These are phyloP conservation scores for Vickermania ingenoplastis DNA, from an alignment of 208 protist genomes.

Conservation along the genomic window DNA sequence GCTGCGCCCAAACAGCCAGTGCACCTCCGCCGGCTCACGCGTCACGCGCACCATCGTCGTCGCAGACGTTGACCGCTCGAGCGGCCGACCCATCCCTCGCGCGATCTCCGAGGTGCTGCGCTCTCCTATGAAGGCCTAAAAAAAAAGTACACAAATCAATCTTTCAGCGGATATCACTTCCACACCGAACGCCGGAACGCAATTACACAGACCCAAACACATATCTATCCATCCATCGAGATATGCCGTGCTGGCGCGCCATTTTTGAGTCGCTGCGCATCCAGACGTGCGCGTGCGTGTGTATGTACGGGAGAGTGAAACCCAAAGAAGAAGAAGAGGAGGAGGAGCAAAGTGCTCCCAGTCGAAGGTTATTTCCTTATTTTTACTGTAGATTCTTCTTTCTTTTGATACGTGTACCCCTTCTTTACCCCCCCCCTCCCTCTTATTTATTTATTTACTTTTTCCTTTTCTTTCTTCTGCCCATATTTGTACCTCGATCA, in stretches of 20 bases:
- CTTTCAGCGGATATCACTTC: too few relatives aligned
- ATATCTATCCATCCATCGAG: too few relatives aligned
- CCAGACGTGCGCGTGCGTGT: not conserved
- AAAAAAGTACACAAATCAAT: not conserved
- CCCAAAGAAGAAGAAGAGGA: not conserved
- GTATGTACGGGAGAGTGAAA: not conserved
- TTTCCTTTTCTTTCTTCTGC: conserved; percentile 2
- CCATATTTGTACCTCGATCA: too few relatives aligned
- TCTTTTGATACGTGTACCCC: conserved; percentile 3
- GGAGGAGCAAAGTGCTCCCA: not conserved
- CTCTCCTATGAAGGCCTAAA: not conserved
- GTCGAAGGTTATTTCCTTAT: too few relatives aligned
- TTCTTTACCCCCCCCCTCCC: conserved; percentile 5
- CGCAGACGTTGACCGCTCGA: conserved; percentile 35
- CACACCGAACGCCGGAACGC: too few relatives aligned
- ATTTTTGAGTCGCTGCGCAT: too few relatives aligned
- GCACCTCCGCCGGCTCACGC: conserved; percentile 3
- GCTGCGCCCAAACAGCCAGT: not conserved
- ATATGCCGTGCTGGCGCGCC: too few relatives aligned
- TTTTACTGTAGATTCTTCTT: too few relatives aligned
- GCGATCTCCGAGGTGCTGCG: conserved; percentile 6
- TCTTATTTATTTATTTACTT: conserved; percentile 11
- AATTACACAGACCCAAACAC: not conserved
- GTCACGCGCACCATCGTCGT: conserved; percentile 31
- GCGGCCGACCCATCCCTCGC: conserved; percentile 28